Conservation (phyloP, 371 early-diverging fungal species). For the Chytridiales sp. region DNA sequence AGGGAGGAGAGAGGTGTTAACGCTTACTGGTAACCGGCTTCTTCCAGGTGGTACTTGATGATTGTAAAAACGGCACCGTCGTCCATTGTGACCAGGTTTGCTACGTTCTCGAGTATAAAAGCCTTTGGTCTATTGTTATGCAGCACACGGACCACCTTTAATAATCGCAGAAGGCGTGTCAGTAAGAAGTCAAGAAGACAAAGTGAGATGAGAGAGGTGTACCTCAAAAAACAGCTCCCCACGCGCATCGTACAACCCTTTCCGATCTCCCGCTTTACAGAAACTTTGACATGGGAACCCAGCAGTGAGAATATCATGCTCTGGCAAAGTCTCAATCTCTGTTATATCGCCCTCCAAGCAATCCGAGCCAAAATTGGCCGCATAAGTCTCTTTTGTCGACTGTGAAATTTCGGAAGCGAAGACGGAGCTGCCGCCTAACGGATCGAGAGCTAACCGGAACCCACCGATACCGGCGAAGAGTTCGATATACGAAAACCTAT, state of each 20-base stretch:
- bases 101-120: conserved; percentile 25
- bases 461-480: conserved; percentile 29
- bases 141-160: conserved; percentile 21
- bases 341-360: conserved; percentile 25
- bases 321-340: conserved; percentile 22
- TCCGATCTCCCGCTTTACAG: conserved; percentile 22
- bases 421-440: conserved; percentile 13
- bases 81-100: conserved; percentile 22
- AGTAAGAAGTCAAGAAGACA: too few species aligned
- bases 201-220: too few species aligned
- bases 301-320: conserved; percentile 24
- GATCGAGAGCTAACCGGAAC: conserved; percentile 21
- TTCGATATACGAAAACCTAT: conserved; percentile 14
- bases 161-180: too few species aligned
- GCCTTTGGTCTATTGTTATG: conserved; percentile 19
- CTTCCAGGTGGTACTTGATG: conserved; percentile 12
- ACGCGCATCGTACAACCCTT: conserved; percentile 15
- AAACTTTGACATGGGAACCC: conserved; percentile 27
- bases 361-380: conserved; percentile 10
- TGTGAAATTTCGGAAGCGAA: conserved; percentile 23
- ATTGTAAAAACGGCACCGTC: conserved; percentile 12
- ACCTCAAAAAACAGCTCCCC: conserved; percentile 32
- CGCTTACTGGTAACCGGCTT: conserved; percentile 13
- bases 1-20: background rate
- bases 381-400: conserved; percentile 10